A percentile compares a stretch with the other conserved stretches of the same genome.
Conservation (phyloP, 1,139 yeast species). For the Sugiyamaella xylanicola region DNA sequence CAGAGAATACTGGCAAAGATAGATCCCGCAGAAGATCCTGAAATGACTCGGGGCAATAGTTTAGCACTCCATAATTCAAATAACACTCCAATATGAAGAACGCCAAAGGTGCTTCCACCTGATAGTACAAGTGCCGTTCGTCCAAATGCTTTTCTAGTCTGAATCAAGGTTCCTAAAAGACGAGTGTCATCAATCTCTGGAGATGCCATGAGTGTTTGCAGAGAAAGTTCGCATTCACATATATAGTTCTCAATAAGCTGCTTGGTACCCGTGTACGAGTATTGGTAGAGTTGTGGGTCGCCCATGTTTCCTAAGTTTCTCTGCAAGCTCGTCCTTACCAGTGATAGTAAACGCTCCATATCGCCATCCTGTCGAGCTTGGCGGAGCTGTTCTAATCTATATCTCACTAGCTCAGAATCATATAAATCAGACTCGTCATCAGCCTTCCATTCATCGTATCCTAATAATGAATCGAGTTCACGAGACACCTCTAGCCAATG, state of each 20-base stretch:
- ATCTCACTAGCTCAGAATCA: constrained; percentile 64
- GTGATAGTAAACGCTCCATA: constrained; percentile 61
- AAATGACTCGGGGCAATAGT: constrained; percentile 82
- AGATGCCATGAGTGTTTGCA: constrained; percentile 50
- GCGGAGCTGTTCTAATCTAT: constrained; percentile 59
- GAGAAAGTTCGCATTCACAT: constrained; percentile 67
- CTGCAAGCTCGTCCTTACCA: constrained; percentile 81
- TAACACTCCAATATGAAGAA: constrained; percentile 89
- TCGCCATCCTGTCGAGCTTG: constrained; percentile 61
- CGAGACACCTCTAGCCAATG: constrained; percentile 71
- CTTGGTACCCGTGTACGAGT: constrained; percentile 86
- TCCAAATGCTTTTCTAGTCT: constrained; percentile 89
- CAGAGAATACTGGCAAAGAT: constrained; percentile 89
- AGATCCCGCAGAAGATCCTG: constrained; percentile 97
- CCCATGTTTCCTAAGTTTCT: constrained; percentile 90
- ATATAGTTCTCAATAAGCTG: constrained; percentile 78
- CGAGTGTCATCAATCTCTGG: constrained; percentile 60
- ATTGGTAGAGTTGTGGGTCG: constrained; percentile 71
- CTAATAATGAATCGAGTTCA: constrained; percentile 63
- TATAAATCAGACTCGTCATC: constrained; percentile 61
- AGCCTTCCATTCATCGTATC: constrained; percentile 72
- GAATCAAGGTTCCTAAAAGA: constrained; percentile 75
- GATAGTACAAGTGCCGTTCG: constrained; percentile 88
- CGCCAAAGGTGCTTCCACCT: constrained; percentile 95
- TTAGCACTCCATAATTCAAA: constrained; percentile 73